phyloP scores from a whole-genome alignment of 139 green algal species.

The Ettlia oleoabundans region DNA sequence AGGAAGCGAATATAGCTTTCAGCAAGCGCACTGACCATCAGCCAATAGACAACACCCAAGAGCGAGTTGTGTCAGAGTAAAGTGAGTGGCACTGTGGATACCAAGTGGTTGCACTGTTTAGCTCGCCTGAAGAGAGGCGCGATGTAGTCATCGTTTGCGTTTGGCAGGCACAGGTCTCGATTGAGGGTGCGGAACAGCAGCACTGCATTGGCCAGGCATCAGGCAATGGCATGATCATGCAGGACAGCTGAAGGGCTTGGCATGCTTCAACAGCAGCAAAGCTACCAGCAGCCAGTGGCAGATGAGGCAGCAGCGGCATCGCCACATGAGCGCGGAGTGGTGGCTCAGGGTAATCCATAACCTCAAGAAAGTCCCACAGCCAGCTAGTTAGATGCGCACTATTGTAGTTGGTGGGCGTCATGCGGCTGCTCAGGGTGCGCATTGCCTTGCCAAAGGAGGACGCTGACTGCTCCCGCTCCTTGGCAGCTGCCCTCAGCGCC shows the following conservation, averaged over 20 bases:
- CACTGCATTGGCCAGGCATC: too few species aligned
- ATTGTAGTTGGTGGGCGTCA: conserved; percentile 17
- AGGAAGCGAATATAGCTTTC: too few species aligned
- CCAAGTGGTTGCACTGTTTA: too few species aligned
- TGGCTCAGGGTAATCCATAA: too few species aligned
- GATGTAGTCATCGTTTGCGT: conserved; percentile 68
- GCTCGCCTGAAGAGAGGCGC: conserved; percentile 47
- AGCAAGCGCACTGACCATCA: too few species aligned
- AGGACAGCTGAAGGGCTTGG: background rate
- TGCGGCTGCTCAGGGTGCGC: background rate
- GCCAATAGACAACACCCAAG: background rate
- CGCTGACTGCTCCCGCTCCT: background rate
- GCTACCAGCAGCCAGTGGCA: too few species aligned
- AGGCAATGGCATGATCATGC: too few species aligned
- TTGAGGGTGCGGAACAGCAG: conserved; percentile 75
- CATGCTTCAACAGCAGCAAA: too few species aligned
- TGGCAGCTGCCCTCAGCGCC: background rate
- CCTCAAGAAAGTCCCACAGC: too few species aligned
- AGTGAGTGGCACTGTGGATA: background rate
- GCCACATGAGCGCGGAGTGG: too few species aligned
- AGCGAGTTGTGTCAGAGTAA: background rate
- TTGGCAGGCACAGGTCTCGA: conserved; percentile 56
- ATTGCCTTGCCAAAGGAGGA: background rate
- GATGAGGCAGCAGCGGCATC: background rate
- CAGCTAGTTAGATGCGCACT: background rate